phyloP scores from a whole-genome alignment of 441 rosid genomes.

The Adansonia gregorii region DNA sequence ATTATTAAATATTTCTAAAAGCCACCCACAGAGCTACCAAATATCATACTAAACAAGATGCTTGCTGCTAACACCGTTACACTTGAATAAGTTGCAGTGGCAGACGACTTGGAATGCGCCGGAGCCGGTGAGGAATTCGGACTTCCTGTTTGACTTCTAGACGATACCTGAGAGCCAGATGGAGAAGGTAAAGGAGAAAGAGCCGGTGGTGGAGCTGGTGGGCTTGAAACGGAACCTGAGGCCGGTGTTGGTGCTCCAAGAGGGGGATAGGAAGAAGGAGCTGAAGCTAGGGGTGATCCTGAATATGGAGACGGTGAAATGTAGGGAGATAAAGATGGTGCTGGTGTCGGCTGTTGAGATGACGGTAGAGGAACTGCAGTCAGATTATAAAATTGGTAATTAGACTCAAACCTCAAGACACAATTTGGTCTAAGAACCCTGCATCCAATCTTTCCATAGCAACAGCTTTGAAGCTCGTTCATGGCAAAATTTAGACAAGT shows the following conservation, averaged over 20 bases:
- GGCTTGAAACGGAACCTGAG: too few relatives aligned
- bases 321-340: too few relatives aligned
- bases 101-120: constrained; percentile 23
- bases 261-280: too few relatives aligned
- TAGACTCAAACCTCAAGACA: constrained; percentile 31
- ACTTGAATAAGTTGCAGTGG: constrained; percentile 24
- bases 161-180: background rate
- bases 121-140: constrained; percentile 30
- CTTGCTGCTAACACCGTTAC: background rate
- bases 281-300: too few relatives aligned
- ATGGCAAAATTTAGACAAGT: constrained; percentile 4
- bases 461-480: background rate
- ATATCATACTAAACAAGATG: background rate
- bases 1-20: background rate
- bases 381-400: constrained; percentile 18
- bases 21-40: background rate
- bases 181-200: background rate
- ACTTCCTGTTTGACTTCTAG: background rate
- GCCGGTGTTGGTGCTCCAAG: too few relatives aligned
- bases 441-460: constrained; percentile 28
- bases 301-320: too few relatives aligned
- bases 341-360: background rate
- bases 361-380: background rate
- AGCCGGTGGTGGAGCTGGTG: too few relatives aligned
- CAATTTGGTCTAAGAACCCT: constrained; percentile 34